Conservation (phyloP, 192 early-diverging fungal genomes). For the Powellomyces hirtus region DNA sequence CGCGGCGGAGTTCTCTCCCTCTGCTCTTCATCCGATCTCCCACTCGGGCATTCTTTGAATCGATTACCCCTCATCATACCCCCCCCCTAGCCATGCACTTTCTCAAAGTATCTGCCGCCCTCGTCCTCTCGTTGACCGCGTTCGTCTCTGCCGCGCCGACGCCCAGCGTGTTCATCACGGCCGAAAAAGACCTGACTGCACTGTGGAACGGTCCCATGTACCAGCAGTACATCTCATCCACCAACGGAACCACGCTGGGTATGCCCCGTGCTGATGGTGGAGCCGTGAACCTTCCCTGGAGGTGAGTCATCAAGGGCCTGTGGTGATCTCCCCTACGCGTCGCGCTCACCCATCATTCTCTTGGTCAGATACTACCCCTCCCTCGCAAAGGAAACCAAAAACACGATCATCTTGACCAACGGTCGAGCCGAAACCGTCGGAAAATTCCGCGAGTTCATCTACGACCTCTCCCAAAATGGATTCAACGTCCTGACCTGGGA, state of each 20-base stretch:
- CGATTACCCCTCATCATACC: no score
- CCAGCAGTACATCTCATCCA: background rate
- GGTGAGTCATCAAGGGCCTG: background rate
- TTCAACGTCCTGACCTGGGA: constrained; percentile 9
- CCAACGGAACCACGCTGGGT: background rate
- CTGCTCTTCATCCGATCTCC: no score
- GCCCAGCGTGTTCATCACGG: background rate
- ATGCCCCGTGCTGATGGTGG: background rate
- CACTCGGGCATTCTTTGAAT: no score
- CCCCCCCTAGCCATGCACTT: no score
- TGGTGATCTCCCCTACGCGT: no score
- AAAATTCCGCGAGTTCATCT: constrained; percentile 11
- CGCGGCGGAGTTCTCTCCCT: no score
- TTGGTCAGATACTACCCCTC: no score
- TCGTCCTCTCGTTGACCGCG: background rate
- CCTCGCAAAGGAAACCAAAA: background rate
- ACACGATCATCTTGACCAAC: constrained; percentile 4
- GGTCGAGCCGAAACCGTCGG: background rate
- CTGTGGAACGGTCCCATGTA: constrained; percentile 1
- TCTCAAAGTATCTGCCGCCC: no score
- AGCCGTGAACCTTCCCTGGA: constrained; percentile 7
- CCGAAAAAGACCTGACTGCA: background rate
- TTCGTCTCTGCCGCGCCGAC: background rate
- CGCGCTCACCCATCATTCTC: no score
- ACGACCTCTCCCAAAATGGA: constrained; percentile 7